Base-by-base conservation (phyloP, 106 monocot genomes). In the Dendrobium officinale region DNA sequence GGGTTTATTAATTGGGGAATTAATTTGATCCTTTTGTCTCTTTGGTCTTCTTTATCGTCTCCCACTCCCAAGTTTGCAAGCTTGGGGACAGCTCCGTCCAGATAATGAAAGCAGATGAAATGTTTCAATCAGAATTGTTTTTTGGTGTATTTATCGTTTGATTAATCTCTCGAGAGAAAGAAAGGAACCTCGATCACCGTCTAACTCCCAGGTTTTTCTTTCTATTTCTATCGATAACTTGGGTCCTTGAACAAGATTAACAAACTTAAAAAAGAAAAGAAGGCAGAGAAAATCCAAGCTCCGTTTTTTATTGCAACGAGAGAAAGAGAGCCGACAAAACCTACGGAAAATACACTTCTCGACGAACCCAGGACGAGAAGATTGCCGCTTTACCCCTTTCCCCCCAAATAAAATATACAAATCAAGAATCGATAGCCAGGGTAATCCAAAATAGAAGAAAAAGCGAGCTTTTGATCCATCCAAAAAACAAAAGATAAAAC, bases 351-450 rank as follows among this genome's bases (percentile, higher is more conserved):
- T 42, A 47, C 24, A 11, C 7, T 20, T 75, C 17, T n/a, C 45
- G 45, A 29, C 48, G 26, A 76, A 19, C 47, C 2, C 0, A 76
- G 24, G 24, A 47, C 49, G 27, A 49, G 49, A 27, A 10, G 45
- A 49, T 49, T 29, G 76, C 47, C 51, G 1, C 72, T 72, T 48
- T 49, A 26, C 27, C 22, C 26, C 29, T 51, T 51, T 48, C 42
- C 42, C n/a, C 76, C 76, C 45, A 76, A 76, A 76, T 76, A 49
- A 76, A 76, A 76, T 48, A 76, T 76, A 42, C 49, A 4, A 11
- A 76, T 26, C 76, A 15, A 26, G 15, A 76, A 48, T 49, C 76
- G 6, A 76, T 26, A 27, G 24, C 76, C 48, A 51, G 49, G 51
- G 49, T 26, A 49, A 49, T 49, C 49, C 49, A 76, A 47, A 76